phyloP scores from a whole-genome alignment of 176 grass and related monocot genomes.

The Carex kokanica region DNA sequence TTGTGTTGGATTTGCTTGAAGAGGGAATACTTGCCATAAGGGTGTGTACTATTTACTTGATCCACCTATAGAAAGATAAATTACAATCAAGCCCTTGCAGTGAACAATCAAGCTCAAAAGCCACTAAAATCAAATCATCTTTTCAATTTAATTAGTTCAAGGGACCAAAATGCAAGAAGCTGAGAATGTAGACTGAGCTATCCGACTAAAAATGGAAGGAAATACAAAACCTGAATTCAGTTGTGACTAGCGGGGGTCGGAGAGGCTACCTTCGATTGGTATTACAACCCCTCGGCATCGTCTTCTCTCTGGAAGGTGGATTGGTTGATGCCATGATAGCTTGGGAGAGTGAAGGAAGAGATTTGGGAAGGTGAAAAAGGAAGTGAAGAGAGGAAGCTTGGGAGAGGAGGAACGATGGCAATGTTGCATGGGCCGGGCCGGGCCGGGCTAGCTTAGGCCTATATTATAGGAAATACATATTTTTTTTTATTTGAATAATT shows the following conservation, averaged over 20 bases:
- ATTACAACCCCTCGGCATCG: background rate
- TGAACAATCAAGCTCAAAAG: background rate
- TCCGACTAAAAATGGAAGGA: background rate
- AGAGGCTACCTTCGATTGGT: background rate
- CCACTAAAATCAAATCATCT: background rate
- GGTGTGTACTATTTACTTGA: background rate
- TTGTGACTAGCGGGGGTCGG: background rate
- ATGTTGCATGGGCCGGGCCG: background rate
- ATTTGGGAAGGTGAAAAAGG: background rate
- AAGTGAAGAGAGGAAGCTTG: background rate
- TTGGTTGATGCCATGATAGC: background rate
- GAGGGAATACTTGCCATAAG: background rate
- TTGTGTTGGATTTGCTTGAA: constrained; percentile 14
- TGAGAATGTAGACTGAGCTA: background rate
- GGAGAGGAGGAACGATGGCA: background rate
- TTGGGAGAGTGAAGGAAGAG: background rate
- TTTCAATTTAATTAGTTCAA: background rate
- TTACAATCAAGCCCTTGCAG: background rate
- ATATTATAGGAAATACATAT: background rate
- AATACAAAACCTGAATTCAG: background rate
- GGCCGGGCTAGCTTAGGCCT: background rate
- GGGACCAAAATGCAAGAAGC: background rate
- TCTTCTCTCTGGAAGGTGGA: background rate
- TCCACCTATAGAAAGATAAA: background rate
- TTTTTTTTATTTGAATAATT: background rate